Conservation (phyloP, 2,329 filamentous ascomycete species). For the Cordyceps pruinosa region DNA sequence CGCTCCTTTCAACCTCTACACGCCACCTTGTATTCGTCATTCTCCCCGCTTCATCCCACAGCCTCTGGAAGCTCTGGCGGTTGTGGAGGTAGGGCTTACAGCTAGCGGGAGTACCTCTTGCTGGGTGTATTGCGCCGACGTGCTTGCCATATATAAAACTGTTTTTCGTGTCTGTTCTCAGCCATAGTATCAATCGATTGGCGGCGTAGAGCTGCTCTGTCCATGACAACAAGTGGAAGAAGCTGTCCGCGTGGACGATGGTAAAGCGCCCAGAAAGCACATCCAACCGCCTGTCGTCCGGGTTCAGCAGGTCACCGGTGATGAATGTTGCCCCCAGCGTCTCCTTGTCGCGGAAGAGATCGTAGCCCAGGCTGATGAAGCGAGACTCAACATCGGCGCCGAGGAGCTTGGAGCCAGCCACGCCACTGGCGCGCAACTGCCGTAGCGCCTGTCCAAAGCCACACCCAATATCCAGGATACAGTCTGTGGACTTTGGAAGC, state of each 20-base stretch:
- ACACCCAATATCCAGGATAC: conserved; percentile 44
- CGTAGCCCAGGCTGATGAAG: conserved; percentile 54
- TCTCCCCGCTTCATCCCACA: conserved; percentile 48
- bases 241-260: conserved; percentile 42
- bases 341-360: conserved; percentile 55
- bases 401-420: conserved; percentile 39
- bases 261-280: conserved; percentile 34
- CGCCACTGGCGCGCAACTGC: conserved; percentile 44
- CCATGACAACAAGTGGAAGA: conserved; percentile 46
- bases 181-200: conserved; percentile 37
- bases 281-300: conserved; percentile 29
- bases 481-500: conserved; percentile 30
- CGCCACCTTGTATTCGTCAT: conserved; percentile 44
- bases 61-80: conserved; percentile 39
- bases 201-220: conserved; percentile 39
- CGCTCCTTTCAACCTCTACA: conserved; percentile 32
- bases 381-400: conserved; percentile 41
- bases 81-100: conserved; percentile 40
- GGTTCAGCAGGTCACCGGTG: conserved; percentile 42
- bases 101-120: conserved; percentile 18
- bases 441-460: conserved; percentile 44
- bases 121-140: conserved; percentile 30
- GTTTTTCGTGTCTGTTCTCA: conserved; percentile 36
- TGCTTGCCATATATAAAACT: conserved; percentile 46
- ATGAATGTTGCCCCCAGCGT: conserved; percentile 42